Evolutionary conservation across 495 filamentous ascomycete genomes (phyloP), one percentile per base, ranked within the genome.

Genomic region (Neurospora sp.): DNA sequence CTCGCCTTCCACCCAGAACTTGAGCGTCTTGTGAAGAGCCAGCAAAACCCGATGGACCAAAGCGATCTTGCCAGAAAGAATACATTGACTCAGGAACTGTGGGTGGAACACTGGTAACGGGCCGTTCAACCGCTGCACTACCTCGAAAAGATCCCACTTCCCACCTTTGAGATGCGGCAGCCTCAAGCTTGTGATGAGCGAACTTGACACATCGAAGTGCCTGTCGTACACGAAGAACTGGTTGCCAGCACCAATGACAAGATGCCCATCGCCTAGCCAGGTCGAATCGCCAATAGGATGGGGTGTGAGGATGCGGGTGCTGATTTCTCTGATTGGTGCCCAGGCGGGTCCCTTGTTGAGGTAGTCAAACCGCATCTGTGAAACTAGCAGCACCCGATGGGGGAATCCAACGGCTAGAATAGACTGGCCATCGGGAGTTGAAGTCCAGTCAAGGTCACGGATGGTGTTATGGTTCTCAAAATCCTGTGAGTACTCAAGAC

Each of bases 361-460:
- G 77, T 98, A 97, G 79, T 98, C 95, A 78, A 95, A 98, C 31
- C 95, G 91, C 83, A 97, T 90, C 80, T 98, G 94, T 31, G 92
- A 90, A n/a, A 97, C 85, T 4, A 98, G 85, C 37, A 96, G 79
- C 28, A 98, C 91, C 71, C 91, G 89, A 75, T 95, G 92, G 15
- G 91, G 90, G 78, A 97, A 98, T 6, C 95, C 94, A 42, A 98
- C 93, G 9, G 95, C 93, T 15, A 98, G 87, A 73, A 98, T 93
- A 3, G 93, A 95, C 79, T 98, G 95, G 75, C 88, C 89, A 76
- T 97, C 94, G 0, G 95, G 94, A 0, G 95, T 97, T 9, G 92
- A 94, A 2, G 94, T 95, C 95, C 95, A 98, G 78, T 97, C 94
- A 9, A 98, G 86, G 78, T 97, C 95, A 74, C 89, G 87, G 40